Evolutionary conservation across 179 eudicot species (phyloP).

Genomic region (Corrigiola litoralis): DNA sequence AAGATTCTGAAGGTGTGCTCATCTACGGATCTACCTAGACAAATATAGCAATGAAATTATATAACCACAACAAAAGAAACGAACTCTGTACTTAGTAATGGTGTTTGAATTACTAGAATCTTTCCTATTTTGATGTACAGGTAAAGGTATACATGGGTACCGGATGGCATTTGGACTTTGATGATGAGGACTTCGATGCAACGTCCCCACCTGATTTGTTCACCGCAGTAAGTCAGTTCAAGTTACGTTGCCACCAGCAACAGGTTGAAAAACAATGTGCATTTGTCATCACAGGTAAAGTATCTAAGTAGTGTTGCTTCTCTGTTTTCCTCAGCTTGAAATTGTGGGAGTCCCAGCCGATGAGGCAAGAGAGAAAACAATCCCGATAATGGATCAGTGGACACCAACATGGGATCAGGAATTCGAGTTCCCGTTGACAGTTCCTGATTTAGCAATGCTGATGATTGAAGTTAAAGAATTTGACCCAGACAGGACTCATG

Average conservation of each 20-base stretch:
- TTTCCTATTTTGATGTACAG: conserved; percentile 18
- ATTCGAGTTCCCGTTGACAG: conserved; percentile 40
- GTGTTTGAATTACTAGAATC: neutral
- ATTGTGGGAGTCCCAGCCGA: conserved; percentile 42
- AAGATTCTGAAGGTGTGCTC: conserved; percentile 33
- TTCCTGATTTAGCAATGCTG: conserved; percentile 44
- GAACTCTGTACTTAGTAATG: neutral
- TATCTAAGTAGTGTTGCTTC: neutral
- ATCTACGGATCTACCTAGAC: neutral
- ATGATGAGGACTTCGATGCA: conserved; percentile 28
- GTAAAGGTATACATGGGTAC: conserved; percentile 43
- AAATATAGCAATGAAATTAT: neutral
- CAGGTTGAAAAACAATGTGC: too few relatives aligned
- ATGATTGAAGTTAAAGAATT: conserved; percentile 46
- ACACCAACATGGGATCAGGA: conserved; percentile 42
- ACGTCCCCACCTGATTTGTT: conserved; percentile 50
- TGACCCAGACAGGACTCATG: conserved; percentile 29
- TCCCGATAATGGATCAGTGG: conserved; percentile 34
- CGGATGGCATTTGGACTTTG: conserved; percentile 50
- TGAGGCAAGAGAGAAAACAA: conserved; percentile 27
- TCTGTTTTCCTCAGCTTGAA: conserved; percentile 26
- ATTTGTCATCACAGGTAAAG: neutral
- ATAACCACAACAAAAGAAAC: neutral
- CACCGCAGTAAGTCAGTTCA: conserved; percentile 26
- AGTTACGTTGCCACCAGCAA: too few relatives aligned